Conservation (phyloP, 169 alveolate species). For the Ichthyophthirius multifiliis region DNA sequence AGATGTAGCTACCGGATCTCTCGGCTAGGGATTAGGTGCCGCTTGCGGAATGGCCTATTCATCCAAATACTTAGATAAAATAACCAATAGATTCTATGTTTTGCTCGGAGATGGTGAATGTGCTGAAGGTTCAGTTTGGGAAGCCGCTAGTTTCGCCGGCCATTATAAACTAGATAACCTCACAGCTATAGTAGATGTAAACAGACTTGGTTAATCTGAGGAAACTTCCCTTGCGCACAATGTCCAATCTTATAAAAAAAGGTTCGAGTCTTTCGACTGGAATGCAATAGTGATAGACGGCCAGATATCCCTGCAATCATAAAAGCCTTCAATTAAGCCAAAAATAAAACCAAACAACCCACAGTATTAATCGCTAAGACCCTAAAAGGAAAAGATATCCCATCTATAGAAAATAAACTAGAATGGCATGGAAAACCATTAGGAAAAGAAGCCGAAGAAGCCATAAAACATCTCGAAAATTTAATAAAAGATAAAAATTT, state of each 20-base stretch:
- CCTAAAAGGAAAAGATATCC: slow-evolving; percentile 53
- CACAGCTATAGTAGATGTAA: slow-evolving; percentile 52
- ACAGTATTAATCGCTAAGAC: slow-evolving; percentile 56
- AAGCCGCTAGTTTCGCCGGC: slow-evolving; percentile 57
- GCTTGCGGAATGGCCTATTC: slow-evolving; percentile 51
- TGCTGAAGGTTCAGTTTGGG: slow-evolving; percentile 64
- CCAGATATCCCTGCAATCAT: slow-evolving; percentile 12
- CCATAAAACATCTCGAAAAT: slow-evolving; percentile 8
- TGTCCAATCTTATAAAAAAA: slow-evolving; percentile 20
- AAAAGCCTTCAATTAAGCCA: slow-evolving; percentile 11
- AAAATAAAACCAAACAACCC: slow-evolving; percentile 38
- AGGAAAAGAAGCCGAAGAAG: slow-evolving; percentile 21
- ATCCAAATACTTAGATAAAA: slow-evolving; percentile 28
- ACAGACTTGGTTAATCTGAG: slow-evolving; percentile 59
- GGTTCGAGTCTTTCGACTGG: no score
- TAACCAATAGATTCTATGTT: slow-evolving; percentile 24
- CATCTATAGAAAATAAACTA: slow-evolving; percentile 39
- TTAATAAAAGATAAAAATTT: not conserved
- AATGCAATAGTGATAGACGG: no score
- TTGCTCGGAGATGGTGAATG: slow-evolving; percentile 44
- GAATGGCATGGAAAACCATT: slow-evolving; percentile 69
- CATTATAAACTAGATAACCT: slow-evolving; percentile 55
- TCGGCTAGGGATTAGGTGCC: slow-evolving; percentile 59
- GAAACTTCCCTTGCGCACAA: slow-evolving; percentile 48
- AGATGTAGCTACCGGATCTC: slow-evolving; percentile 63